These are phyloP conservation scores for Colletotrichum caudatum DNA, from an alignment of 2,329 filamentous ascomycete genomes.

Conservation along the genomic window DNA sequence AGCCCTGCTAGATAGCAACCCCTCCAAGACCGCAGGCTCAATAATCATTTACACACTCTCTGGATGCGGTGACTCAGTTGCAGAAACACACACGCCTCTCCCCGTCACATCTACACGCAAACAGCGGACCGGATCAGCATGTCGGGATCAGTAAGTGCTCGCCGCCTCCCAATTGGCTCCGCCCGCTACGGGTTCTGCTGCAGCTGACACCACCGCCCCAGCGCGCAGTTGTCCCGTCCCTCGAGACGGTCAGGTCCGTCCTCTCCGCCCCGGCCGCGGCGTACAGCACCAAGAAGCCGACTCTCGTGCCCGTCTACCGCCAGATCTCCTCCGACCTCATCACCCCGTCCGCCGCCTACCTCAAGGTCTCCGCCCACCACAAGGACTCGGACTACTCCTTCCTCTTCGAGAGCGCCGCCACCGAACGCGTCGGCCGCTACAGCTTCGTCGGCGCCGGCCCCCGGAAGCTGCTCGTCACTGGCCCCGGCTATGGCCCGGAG, in stretches of 20 bases:
- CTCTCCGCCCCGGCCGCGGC: conserved; percentile 49
- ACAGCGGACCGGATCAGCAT: conserved; percentile 30
- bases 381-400: conserved; percentile 83
- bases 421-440: conserved; percentile 93
- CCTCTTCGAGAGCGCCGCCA: conserved; percentile 94
- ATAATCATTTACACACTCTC: conserved; percentile 20
- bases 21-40: conserved; percentile 38
- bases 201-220: conserved; percentile 43
- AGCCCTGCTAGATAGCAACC: conserved; percentile 26
- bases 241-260: conserved; percentile 60
- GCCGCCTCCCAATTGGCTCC: conserved; percentile 19
- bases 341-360: conserved; percentile 93
- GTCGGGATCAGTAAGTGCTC: conserved; percentile 39
- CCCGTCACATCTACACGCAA: conserved; percentile 8
- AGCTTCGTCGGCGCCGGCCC: conserved; percentile 91
- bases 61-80: conserved; percentile 37
- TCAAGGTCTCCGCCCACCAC: conserved; percentile 85
- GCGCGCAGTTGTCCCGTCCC: conserved; percentile 58
- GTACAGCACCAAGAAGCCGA: conserved; percentile 59
- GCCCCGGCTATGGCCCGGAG: conserved; percentile 85
- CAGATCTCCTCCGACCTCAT: conserved; percentile 92
- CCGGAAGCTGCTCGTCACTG: conserved; percentile 86
- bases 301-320: conserved; percentile 84
- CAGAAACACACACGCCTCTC: conserved; percentile 16
- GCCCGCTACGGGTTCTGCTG: not conserved